These are phyloP conservation scores for Fusarium sp. DNA, from an alignment of 2,329 filamentous ascomycete genomes.

Conservation along the genomic window DNA sequence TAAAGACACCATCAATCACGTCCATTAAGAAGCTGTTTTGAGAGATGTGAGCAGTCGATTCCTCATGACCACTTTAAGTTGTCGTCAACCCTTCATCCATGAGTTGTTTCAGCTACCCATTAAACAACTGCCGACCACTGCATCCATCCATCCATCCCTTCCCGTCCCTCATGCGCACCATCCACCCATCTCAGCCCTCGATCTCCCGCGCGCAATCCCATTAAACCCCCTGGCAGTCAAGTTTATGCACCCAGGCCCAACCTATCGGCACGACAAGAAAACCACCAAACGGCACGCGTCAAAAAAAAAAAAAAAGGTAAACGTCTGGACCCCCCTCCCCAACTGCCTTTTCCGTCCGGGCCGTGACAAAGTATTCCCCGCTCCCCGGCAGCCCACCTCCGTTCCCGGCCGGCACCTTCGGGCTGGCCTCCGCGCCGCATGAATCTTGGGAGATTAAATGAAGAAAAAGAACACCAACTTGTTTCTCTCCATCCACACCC, in stretches of 20 bases:
- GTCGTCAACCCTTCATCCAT: background rate
- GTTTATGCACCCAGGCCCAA: background rate
- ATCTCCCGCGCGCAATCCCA: background rate
- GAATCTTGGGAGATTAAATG: slow-evolving; percentile 44
- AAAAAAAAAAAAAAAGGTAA: background rate
- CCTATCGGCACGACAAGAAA: background rate
- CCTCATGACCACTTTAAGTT: background rate
- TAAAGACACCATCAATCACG: background rate
- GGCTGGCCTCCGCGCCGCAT: slow-evolving; percentile 38
- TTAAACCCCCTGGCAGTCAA: background rate
- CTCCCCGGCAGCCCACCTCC: slow-evolving; percentile 8
- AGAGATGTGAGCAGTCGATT: slow-evolving; percentile 3
- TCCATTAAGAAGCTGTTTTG: background rate
- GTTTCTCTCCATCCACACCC: slow-evolving; percentile 20
- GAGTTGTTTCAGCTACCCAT: slow-evolving; percentile 2
- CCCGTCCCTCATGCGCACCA: background rate
- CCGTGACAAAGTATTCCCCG: slow-evolving; percentile 9
- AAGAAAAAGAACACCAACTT: background rate
- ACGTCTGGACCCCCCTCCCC: background rate
- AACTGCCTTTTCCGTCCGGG: background rate
- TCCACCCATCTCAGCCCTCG: slow-evolving; percentile 5
- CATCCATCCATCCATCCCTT: background rate
- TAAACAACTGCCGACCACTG: slow-evolving; percentile 22
- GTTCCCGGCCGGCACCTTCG: slow-evolving; percentile 34
- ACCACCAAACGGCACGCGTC: background rate